Evolutionary conservation across 352 stramenopile genomes (phyloP).

Genomic region (Globisporangium abappressorium): DNA sequence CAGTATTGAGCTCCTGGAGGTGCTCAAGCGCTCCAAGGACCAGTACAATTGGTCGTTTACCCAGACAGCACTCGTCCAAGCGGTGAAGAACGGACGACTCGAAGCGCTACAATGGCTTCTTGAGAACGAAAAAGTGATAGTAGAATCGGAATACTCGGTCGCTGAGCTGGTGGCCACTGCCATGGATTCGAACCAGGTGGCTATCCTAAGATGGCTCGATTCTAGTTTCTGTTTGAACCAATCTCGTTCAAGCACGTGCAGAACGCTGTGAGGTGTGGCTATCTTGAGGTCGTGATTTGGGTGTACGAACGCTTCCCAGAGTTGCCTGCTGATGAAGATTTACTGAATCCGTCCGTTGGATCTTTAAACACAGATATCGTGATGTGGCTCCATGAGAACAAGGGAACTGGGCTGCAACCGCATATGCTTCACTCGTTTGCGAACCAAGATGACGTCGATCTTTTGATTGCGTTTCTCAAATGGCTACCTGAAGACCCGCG

Average conservation of each 20-base stretch:
- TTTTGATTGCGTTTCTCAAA: neutral
- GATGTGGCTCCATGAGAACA: conserved; percentile 7
- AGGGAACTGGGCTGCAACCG: neutral
- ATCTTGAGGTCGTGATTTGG: neutral
- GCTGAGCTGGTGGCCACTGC: neutral
- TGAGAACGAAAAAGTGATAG: neutral
- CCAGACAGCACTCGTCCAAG: neutral
- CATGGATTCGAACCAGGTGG: neutral
- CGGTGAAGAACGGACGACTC: neutral
- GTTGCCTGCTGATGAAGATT: neutral
- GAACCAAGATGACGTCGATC: neutral
- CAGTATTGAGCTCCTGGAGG: conserved; percentile 1
- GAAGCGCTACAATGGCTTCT: neutral
- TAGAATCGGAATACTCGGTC: neutral
- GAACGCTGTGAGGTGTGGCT: neutral
- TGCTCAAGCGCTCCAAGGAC: neutral
- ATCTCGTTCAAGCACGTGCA: neutral
- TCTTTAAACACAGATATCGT: no score
- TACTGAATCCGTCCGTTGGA: no score
- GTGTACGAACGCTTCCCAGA: neutral
- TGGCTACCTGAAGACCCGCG: neutral
- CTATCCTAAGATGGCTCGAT: neutral
- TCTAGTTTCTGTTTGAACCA: neutral
- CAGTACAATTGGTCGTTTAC: neutral
- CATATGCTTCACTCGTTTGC: no score